Evolutionary conservation across 2,329 filamentous ascomycete genomes (phyloP).

Genomic region (Cladosporium sphaerospermum): DNA sequence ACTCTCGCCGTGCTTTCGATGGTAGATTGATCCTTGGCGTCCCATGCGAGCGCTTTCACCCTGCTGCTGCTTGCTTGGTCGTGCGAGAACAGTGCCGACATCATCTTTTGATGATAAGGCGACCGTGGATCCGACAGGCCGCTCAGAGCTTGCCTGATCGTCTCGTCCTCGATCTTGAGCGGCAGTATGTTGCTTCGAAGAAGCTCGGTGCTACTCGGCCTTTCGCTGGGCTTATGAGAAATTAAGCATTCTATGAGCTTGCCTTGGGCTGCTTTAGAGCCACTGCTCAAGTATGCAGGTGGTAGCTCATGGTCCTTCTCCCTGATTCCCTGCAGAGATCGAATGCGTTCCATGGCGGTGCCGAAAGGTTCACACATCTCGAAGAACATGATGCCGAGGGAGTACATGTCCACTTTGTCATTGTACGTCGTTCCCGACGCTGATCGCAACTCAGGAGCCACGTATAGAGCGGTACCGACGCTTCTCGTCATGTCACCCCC

Average conservation of each 20-base stretch:
- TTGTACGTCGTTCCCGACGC: conserved; percentile 72
- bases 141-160: conserved; percentile 74
- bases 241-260: conserved; percentile 75
- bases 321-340: conserved; percentile 63
- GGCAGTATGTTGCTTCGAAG: conserved; percentile 81
- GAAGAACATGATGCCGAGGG: conserved; percentile 93
- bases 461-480: conserved; percentile 77
- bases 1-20: conserved; percentile 20
- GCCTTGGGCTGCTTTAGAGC: conserved; percentile 63
- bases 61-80: conserved; percentile 49
- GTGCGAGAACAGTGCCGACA: conserved; percentile 72
- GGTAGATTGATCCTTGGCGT: conserved; percentile 29
- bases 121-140: conserved; percentile 76
- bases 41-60: conserved; percentile 62
- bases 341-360: conserved; percentile 58
- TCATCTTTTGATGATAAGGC: conserved; percentile 82
- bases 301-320: conserved; percentile 65
- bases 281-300: conserved; percentile 60
- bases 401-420: conserved; percentile 98
- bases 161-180: conserved; percentile 87
- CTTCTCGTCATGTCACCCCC: conserved; percentile 61
- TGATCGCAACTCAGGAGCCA: conserved; percentile 84
- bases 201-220: conserved; percentile 76
- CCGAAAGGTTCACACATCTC: conserved; percentile 75
- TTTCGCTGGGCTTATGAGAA: conserved; percentile 72